These are phyloP conservation scores for Cicer pinnatifidum DNA, from an alignment of 306 rosid species.

Conservation along the genomic window DNA sequence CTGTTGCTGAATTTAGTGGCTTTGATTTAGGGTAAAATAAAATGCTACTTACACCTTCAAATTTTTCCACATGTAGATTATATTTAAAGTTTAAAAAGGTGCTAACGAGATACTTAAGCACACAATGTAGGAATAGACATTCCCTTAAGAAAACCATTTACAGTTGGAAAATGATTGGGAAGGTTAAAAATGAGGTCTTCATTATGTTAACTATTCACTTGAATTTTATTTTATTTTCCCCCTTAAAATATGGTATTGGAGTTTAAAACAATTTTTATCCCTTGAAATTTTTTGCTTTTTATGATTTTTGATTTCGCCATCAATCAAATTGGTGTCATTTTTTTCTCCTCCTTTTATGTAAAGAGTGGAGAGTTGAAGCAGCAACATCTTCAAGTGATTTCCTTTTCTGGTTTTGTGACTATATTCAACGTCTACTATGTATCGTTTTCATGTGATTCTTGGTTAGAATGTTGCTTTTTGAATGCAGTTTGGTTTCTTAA, in stretches of 20 bases:
- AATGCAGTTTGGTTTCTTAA: constrained; percentile 29
- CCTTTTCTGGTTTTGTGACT: neutral
- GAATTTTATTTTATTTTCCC: neutral
- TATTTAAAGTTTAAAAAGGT: neutral
- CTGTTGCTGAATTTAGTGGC: constrained; percentile 28
- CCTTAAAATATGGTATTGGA: constrained; percentile 19
- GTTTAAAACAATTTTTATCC: neutral
- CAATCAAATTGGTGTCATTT: neutral
- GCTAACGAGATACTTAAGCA: constrained; percentile 10
- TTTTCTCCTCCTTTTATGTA: neutral
- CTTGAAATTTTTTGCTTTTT: neutral
- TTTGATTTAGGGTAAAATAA: constrained; percentile 27
- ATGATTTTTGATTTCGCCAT: neutral
- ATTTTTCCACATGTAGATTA: neutral
- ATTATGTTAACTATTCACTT: neutral
- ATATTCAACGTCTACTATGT: neutral
- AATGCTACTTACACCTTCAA: constrained; percentile 6
- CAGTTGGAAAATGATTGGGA: neutral
- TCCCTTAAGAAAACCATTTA: neutral
- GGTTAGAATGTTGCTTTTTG: neutral
- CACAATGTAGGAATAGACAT: neutral
- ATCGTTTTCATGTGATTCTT: neutral
- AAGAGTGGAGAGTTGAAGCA: neutral
- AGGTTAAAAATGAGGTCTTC: constrained; percentile 10
- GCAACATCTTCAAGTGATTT: neutral